phyloP scores from a whole-genome alignment of 2,329 filamentous ascomycete genomes.

The Salinomyces thailandicus region DNA sequence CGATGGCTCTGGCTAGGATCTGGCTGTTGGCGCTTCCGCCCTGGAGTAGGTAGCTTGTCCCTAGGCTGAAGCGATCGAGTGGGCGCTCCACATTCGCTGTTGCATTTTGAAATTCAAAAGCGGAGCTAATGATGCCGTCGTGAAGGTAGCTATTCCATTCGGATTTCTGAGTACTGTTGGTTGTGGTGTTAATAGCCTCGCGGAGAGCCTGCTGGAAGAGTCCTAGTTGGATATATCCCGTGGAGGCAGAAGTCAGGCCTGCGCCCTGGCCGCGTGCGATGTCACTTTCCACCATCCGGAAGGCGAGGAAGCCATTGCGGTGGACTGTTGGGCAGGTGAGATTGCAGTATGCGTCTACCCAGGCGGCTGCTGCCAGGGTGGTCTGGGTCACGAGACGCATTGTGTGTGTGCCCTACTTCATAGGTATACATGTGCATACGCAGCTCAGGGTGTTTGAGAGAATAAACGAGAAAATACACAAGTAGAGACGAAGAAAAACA shows the following conservation, averaged over 20 bases:
- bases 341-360: too few species aligned
- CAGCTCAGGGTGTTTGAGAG: too few species aligned
- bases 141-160: slow-evolving; percentile 10
- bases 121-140: slow-evolving; percentile 15
- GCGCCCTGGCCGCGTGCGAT: slow-evolving; percentile 26
- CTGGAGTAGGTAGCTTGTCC: slow-evolving; percentile 17
- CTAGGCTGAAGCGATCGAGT: slow-evolving; percentile 25
- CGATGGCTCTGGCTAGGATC: slow-evolving; percentile 6
- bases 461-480: too few species aligned
- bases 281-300: slow-evolving; percentile 23
- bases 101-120: slow-evolving; percentile 12
- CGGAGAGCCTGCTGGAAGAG: slow-evolving; percentile 26
- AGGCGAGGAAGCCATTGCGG: slow-evolving; percentile 7
- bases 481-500: too few species aligned
- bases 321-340: background rate
- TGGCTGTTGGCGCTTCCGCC: slow-evolving; percentile 8
- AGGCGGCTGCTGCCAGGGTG: too few species aligned
- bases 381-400: too few species aligned
- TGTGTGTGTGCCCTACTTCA: too few species aligned
- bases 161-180: slow-evolving; percentile 5
- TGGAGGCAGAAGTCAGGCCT: slow-evolving; percentile 9
- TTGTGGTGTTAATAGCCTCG: slow-evolving; percentile 12
- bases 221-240: slow-evolving; percentile 22
- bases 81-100: slow-evolving; percentile 15
- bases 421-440: too few species aligned